These are phyloP conservation scores for Colletotrichum camelliae DNA, from an alignment of 2,329 filamentous ascomycete species.

Conservation along the genomic window DNA sequence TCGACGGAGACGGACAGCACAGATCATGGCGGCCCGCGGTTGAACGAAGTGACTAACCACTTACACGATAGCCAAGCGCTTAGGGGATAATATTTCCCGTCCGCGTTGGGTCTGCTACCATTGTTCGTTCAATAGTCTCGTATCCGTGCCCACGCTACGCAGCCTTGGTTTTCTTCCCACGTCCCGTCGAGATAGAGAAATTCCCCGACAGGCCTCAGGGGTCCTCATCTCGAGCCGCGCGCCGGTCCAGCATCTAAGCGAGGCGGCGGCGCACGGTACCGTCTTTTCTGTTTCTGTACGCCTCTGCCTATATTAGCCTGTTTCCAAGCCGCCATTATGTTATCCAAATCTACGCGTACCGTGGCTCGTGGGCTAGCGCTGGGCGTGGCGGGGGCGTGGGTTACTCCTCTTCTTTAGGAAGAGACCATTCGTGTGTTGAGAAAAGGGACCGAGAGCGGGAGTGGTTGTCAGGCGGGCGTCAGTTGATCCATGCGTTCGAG, in stretches of 20 bases:
- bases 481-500: not conserved
- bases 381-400: not conserved
- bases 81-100: not conserved
- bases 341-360: not conserved
- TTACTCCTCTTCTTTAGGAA: not conserved
- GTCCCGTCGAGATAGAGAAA: not conserved
- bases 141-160: slow-evolving; percentile 1
- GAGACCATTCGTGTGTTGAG: not conserved
- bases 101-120: not conserved
- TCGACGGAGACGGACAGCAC: not conserved
- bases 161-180: not conserved
- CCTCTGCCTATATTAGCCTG: not conserved
- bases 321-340: not conserved
- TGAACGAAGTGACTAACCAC: not conserved
- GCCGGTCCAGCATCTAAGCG: not conserved
- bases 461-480: not conserved
- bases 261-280: not conserved
- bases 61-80: not conserved
- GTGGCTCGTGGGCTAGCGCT: not conserved
- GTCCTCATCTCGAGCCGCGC: not conserved
- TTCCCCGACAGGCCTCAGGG: not conserved
- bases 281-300: not conserved
- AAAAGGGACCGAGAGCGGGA: not conserved
- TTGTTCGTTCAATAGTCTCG: slow-evolving; percentile 9
- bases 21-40: not conserved